phyloP scores from a whole-genome alignment of 2,329 filamentous ascomycete genomes.

The Penicillium aurantiogriseum region DNA sequence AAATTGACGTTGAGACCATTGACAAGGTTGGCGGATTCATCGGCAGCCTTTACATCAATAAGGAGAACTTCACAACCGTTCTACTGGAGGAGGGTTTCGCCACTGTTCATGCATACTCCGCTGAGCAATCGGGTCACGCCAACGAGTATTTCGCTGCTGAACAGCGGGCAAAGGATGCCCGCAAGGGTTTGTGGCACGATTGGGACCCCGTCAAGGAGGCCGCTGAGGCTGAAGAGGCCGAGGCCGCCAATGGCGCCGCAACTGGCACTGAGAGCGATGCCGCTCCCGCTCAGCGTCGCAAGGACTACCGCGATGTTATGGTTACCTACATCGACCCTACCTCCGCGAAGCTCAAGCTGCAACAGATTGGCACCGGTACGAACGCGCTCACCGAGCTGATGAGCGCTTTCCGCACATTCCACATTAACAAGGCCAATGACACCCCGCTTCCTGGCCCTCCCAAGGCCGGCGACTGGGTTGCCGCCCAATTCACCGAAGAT shows the following conservation, averaged over 20 bases:
- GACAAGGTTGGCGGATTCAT: slow-evolving; percentile 99
- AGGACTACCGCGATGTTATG: slow-evolving; percentile 91
- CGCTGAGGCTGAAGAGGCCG: slow-evolving; percentile 54
- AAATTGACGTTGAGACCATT: slow-evolving; percentile 90
- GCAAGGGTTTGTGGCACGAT: slow-evolving; percentile 87
- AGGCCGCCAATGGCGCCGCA: slow-evolving; percentile 49
- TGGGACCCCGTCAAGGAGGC: slow-evolving; percentile 89
- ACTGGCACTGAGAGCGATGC: slow-evolving; percentile 56
- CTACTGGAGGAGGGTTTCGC: slow-evolving; percentile 93
- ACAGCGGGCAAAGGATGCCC: slow-evolving; percentile 80
- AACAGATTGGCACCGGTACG: slow-evolving; percentile 84
- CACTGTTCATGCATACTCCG: slow-evolving; percentile 89
- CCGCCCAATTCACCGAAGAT: slow-evolving; percentile 86
- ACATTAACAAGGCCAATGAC: slow-evolving; percentile 78
- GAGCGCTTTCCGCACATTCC: slow-evolving; percentile 87
- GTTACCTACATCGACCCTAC: slow-evolving; percentile 82
- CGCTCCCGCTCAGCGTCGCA: slow-evolving; percentile 58
- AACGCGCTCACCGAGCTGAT: slow-evolving; percentile 82
- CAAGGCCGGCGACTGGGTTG: slow-evolving; percentile 87
- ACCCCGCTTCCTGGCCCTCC: slow-evolving; percentile 70
- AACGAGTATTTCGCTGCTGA: slow-evolving; percentile 85
- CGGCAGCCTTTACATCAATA: slow-evolving; percentile 86
- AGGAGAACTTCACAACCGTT: slow-evolving; percentile 91
- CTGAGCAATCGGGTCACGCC: slow-evolving; percentile 89
- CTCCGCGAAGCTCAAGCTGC: slow-evolving; percentile 80